Evolutionary conservation across 805 yeast species (phyloP), one percentile per base, ranked within the genome.

Genomic region (Metschnikowia dekortorum): DNA sequence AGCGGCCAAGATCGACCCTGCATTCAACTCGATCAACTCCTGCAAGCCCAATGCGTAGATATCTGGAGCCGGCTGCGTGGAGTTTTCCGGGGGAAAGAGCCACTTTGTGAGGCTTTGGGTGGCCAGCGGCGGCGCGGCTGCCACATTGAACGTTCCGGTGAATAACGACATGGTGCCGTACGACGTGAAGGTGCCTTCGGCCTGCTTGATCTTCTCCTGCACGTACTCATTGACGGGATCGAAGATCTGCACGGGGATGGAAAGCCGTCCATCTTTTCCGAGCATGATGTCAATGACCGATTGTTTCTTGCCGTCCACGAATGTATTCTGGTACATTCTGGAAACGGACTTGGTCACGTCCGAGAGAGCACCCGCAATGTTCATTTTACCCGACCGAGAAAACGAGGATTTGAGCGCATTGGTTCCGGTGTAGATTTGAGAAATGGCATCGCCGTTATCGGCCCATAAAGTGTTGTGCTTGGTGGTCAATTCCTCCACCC

Each of bases 321-420:
- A 94, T 55, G 95, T 92, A 69, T 94, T 94, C 64, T 94, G 92
- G 66, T 94, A 94, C 81, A 94, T 83, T 67, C 99, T 78, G 39
- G 96, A 85, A 8, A 94, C 96, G 0, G 97, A 89, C 68, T 94
- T 94, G 1, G 98, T 90, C 4, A 95, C 97, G 69, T 94, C 99
- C 0, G 96, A 87, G n/a, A 94, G 69, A 0, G 97, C 97, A 34
- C 98, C 97, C 0, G 98, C 98, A 48, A 94, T 70, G 40, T 92
- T 89, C 97, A 91, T 90, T 61, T 91, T 92, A 26, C 99, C 99
- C 30, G 88, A 84, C 63, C 99, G 80, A 1, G 98, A 88, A 62
- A 87, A 94, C 4, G 97, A 89, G 0, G 97, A 88, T 67, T 94
- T 94, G 16, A 94, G 70, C 6, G 87, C 80, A 57, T 91, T 88